Evolutionary conservation across 805 yeast genomes (phyloP), one percentile per base, ranked within the genome.

Genomic region (Schizosaccharomyces japonicus): DNA sequence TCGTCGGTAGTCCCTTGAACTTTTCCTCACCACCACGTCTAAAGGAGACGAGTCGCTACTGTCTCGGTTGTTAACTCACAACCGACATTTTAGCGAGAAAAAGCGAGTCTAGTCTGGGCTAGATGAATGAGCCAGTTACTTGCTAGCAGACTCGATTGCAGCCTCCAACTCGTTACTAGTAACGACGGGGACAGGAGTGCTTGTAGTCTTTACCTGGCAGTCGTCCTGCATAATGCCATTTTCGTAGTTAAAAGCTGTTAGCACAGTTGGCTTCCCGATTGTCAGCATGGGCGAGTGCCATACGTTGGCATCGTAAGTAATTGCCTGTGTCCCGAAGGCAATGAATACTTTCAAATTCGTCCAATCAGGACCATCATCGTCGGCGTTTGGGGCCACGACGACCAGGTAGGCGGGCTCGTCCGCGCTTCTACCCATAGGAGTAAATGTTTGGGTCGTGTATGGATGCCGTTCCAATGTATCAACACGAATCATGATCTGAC

Each of bases 391-490:
- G 0, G 94, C 93, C 45, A 81, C 90, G 44, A 85, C 80, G 5
- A 85, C 93, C 53, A 87, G 60, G 55, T 75, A 85, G 0, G 82
- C 78, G 5, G 60, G 56, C 39, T 66, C 64, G 1, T 60, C 54
- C n/a, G 64, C 60, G 36, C 59, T 55, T 52, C 75, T 65, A 3
- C 95, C 95, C 80, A 87, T 70, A 6, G 96, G 95, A n/a, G 81
- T 56, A 58, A 85, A 85, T 0, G 95, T 80, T 60, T 87, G 96
- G 0, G 94, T 76, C 13, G 85, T 71, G 57, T 61, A 78, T 5
- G 95, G 95, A 59, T 85, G 96, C 60, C 94, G 71, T 59, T 85
- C 96, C 28, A 85, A 66, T 1, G 83, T 92, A 53, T 68, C 76
- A 11, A 78, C 63, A 1, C 59, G 56, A 56, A 78, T 79, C 1